These are phyloP conservation scores for Camillea tinctor DNA, from an alignment of 2,329 filamentous ascomycete species.

Conservation along the genomic window DNA sequence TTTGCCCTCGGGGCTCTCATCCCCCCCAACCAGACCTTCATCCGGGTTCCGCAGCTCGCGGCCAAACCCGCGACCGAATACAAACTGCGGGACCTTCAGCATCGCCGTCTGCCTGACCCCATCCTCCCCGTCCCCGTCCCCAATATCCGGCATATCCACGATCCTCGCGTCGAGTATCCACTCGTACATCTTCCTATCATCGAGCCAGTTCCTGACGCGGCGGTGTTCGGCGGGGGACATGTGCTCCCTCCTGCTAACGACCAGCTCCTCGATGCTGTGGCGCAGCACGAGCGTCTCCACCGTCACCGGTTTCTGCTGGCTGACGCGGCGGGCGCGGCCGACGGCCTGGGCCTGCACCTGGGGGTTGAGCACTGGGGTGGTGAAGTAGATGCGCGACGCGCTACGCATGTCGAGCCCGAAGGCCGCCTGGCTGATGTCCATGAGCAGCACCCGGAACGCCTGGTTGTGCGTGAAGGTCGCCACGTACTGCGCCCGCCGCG, in stretches of 20 bases:
- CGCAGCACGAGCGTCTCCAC: slow-evolving; percentile 84
- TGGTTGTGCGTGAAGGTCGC: slow-evolving; percentile 71
- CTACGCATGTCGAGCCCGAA: slow-evolving; percentile 83
- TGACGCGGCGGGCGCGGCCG: slow-evolving; percentile 84
- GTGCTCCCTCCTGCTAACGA: slow-evolving; percentile 68
- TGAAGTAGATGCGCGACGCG: slow-evolving; percentile 84
- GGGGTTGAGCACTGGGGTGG: slow-evolving; percentile 83
- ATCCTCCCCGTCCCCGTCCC: slow-evolving; percentile 20
- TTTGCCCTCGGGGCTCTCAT: slow-evolving; percentile 19
- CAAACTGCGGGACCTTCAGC: slow-evolving; percentile 43
- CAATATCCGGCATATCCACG: slow-evolving; percentile 30
- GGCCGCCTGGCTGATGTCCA: slow-evolving; percentile 88
- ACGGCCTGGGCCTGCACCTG: slow-evolving; percentile 87
- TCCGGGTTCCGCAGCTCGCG: slow-evolving; percentile 40
- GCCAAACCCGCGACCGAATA: slow-evolving; percentile 53
- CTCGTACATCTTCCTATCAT: slow-evolving; percentile 56
- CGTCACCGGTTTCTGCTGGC: slow-evolving; percentile 73
- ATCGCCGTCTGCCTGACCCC: slow-evolving; percentile 49
- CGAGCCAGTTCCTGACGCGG: slow-evolving; percentile 55
- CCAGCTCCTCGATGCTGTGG: slow-evolving; percentile 80
- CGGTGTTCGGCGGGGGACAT: slow-evolving; percentile 70
- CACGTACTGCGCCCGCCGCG: slow-evolving; percentile 71
- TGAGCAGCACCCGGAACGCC: slow-evolving; percentile 73
- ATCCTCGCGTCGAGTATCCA: slow-evolving; percentile 58
- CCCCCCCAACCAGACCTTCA: slow-evolving; percentile 41